Percentiles rank a stretch among this genome's conserved stretches.
Evolutionary conservation across 1,284 basidiomycete species (phyloP).

Genomic region (Takashimella koratensis): DNA sequence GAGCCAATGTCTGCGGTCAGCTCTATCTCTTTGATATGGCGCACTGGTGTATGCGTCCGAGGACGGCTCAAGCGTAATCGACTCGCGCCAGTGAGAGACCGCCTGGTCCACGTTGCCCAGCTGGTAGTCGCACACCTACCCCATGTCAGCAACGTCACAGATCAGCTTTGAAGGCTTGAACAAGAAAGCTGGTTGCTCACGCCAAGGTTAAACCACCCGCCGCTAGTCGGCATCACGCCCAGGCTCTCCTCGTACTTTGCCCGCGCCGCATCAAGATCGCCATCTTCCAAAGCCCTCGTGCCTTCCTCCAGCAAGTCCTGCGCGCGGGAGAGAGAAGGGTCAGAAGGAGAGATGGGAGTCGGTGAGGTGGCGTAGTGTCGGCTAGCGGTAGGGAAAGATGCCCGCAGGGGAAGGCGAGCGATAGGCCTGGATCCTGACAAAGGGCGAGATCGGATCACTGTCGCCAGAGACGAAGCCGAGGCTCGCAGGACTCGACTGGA

Average conservation of each 20-base stretch:
- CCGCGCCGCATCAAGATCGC: slow-evolving; percentile 78
- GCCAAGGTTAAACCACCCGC: slow-evolving; percentile 47
- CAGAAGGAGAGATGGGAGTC: slow-evolving; percentile 69
- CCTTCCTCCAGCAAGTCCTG: slow-evolving; percentile 79
- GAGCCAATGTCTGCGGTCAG: slow-evolving; percentile 73
- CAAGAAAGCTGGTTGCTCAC: slow-evolving; percentile 23
- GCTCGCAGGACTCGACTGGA: no score
- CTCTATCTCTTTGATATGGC: slow-evolving; percentile 32
- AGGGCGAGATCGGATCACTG: no score
- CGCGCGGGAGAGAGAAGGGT: slow-evolving; percentile 80
- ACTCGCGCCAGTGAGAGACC: background rate
- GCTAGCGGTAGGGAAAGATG: background rate
- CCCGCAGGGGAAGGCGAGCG: background rate
- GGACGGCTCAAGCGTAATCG: slow-evolving; percentile 72
- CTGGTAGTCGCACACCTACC: slow-evolving; percentile 46
- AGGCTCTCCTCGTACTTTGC: slow-evolving; percentile 73
- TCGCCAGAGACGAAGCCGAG: no score
- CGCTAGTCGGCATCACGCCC: slow-evolving; percentile 71
- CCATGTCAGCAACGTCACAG: background rate
- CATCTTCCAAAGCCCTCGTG: slow-evolving; percentile 81
- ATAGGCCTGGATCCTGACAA: no score
- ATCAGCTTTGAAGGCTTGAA: slow-evolving; percentile 2
- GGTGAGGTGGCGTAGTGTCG: slow-evolving; percentile 79
- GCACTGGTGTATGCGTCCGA: slow-evolving; percentile 89
- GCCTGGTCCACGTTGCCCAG: slow-evolving; percentile 22